Percentiles rank a stretch among this genome's conserved stretches.
Evolutionary conservation across 345 rosid genomes (phyloP).

Genomic region (Murraya koenigii): DNA sequence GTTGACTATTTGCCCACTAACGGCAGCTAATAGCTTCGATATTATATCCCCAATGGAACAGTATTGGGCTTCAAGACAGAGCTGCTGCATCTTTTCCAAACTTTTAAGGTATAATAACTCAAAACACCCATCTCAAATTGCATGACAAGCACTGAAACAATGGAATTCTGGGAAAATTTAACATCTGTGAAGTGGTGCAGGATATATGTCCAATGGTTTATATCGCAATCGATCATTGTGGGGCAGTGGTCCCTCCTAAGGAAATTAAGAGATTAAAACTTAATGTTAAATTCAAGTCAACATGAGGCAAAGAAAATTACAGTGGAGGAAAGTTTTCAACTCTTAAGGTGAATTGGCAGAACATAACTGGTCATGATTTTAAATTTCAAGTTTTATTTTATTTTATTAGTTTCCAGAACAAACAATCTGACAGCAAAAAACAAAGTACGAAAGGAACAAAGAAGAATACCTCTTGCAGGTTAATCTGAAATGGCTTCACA

Average conservation of each 20-base stretch:
- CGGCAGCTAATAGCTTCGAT: background rate
- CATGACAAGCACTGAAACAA: background rate
- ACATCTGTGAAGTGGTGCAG: constrained; percentile 80
- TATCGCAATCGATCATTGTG: constrained; percentile 61
- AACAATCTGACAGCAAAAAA: background rate
- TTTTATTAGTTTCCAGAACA: background rate
- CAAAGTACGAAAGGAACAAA: background rate
- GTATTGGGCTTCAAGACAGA: background rate
- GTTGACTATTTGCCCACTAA: background rate
- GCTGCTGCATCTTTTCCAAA: background rate
- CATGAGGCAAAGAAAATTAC: background rate
- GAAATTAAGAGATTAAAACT: constrained; percentile 11
- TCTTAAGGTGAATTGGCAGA: background rate
- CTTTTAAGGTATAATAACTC: background rate
- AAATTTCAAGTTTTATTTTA: background rate
- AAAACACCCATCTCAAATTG: constrained; percentile 5
- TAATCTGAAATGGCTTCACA: constrained; percentile 78
- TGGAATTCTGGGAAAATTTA: constrained; percentile 11
- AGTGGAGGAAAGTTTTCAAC: background rate
- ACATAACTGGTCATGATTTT: background rate
- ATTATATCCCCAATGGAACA: background rate
- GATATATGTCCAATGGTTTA: constrained; percentile 70
- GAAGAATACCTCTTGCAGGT: constrained; percentile 58
- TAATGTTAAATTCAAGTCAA: background rate
- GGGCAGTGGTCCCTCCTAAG: constrained; percentile 73